Base-by-base conservation (phyloP, 2,329 filamentous ascomycete genomes). In the Phaeosphaeria sp. region DNA sequence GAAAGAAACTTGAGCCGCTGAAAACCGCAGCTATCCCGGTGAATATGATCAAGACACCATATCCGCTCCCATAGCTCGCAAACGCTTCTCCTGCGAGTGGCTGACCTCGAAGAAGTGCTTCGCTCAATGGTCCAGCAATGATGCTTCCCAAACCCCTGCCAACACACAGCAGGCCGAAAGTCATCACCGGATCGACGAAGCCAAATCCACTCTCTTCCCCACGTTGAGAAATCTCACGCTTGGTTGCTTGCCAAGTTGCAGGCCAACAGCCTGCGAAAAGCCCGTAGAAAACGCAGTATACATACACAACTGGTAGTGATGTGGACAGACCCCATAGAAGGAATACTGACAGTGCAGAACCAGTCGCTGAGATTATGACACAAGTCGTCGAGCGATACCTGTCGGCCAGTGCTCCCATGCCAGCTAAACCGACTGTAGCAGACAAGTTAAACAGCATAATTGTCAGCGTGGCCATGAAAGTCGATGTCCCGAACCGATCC, bases 271-370 rank as follows among this genome's bases (percentile, higher is more conserved):
- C 71, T 0, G 71, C 71, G 47, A 77, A 74, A 6, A 78, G 55
- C 1, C 77, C 77, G 39, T 80, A 81, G 10, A 69, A 49, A 52
- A 74, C 50, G 41, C 60, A 67, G 52, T 76, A 76, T 9, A 66
- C 59, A 17, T 71, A 59, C 9, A 85, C 67, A 0, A 71, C 56
- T 0, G 67, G 63, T 61, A 77, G 10, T 54, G 72, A 74, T 2
- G 73, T 71, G 0, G 81, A 75, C 17, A 83, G 66, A 0, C 82
- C 83, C 82, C 83, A 85, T 25, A 80, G 55, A 0, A 81, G 64
- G 53, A 83, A 82, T 0, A 80, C 71, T 0, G 79, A 77, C 1
- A 80, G 9, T 0, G 72, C 75, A 22, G 79, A 54, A 9, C 81
- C 80, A 18, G 78, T 46, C 0, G 78, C 78, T 0, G 79, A 80